Evolutionary conservation across 2,329 filamentous ascomycete species (phyloP).

Genomic region (Hymenoscyphus fructigenus): DNA sequence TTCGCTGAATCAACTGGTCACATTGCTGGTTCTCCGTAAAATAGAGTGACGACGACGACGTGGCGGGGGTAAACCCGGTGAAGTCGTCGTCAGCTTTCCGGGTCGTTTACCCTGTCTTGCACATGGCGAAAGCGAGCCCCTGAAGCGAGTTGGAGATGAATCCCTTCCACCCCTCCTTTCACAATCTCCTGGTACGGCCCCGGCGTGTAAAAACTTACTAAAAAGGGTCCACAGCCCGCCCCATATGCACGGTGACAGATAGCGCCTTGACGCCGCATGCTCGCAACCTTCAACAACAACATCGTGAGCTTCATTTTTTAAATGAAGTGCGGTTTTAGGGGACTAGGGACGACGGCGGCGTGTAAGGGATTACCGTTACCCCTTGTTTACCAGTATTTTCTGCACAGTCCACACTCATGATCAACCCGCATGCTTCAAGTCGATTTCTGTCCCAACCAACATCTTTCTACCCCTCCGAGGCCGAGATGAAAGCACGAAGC

Average conservation of each 20-base stretch:
- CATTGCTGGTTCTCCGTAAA: too few relatives aligned
- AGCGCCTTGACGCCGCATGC: not conserved
- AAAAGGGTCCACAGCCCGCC: not conserved
- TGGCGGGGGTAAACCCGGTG: not conserved
- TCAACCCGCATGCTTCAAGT: not conserved
- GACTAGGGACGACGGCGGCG: too few relatives aligned
- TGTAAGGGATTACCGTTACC: too few relatives aligned
- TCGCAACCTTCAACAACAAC: not conserved
- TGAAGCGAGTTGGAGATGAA: too few relatives aligned
- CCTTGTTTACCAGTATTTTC: too few relatives aligned
- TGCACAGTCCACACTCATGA: too few relatives aligned
- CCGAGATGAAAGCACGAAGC: too few relatives aligned
- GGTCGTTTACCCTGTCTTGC: not conserved
- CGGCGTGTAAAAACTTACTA: too few relatives aligned
- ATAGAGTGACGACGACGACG: not conserved
- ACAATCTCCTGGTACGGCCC: not conserved
- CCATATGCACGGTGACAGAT: not conserved
- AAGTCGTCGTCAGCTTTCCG: not conserved
- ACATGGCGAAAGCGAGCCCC: too few relatives aligned
- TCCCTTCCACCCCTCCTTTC: too few relatives aligned
- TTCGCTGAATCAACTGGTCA: too few relatives aligned
- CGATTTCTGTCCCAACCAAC: not conserved
- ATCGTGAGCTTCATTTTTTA: constrained; percentile 5
- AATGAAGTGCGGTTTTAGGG: not conserved
- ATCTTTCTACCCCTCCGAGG: too few relatives aligned